A percentile compares a stretch with the other conserved stretches of the same genome.
Evolutionary conservation across 1,284 basidiomycete species (phyloP).

Genomic region (Moesziomyces parantarcticus): DNA sequence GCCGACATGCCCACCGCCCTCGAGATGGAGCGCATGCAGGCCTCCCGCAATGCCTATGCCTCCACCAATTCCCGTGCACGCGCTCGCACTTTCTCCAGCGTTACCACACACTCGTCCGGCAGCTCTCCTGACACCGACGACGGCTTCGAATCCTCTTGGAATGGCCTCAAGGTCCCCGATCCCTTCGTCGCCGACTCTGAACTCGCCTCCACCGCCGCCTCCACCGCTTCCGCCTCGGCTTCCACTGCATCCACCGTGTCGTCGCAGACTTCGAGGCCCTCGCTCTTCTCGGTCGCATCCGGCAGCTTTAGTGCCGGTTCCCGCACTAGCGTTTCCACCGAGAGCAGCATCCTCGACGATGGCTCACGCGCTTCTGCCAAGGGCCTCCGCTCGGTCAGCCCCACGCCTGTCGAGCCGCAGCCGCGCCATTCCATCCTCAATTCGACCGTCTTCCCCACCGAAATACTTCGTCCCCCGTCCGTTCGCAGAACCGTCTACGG

Average conservation of each 20-base stretch:
- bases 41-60: slow-evolving; percentile 16
- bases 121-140: slow-evolving; percentile 46
- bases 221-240: slow-evolving; percentile 26
- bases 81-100: slow-evolving; percentile 46
- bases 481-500: slow-evolving; percentile 34
- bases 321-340: slow-evolving; percentile 42
- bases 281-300: slow-evolving; percentile 46
- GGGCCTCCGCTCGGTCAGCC: slow-evolving; percentile 2
- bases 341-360: slow-evolving; percentile 36
- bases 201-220: slow-evolving; percentile 11
- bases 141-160: slow-evolving; percentile 36
- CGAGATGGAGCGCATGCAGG: slow-evolving; percentile 34
- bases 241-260: slow-evolving; percentile 52
- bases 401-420: slow-evolving; percentile 35
- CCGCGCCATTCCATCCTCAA: slow-evolving; percentile 56
- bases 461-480: slow-evolving; percentile 50
- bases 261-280: slow-evolving; percentile 39
- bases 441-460: slow-evolving; percentile 54
- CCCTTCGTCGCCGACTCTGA: slow-evolving; percentile 5
- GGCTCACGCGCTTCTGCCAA: slow-evolving; percentile 9
- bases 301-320: slow-evolving; percentile 38
- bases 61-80: slow-evolving; percentile 18
- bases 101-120: slow-evolving; percentile 44
- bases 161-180: slow-evolving; percentile 2
- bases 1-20: slow-evolving; percentile 61